Evolutionary conservation across 2,329 filamentous ascomycete species (phyloP), one percentile per base, ranked within the genome.

Genomic region (Aschersonia sp.): DNA sequence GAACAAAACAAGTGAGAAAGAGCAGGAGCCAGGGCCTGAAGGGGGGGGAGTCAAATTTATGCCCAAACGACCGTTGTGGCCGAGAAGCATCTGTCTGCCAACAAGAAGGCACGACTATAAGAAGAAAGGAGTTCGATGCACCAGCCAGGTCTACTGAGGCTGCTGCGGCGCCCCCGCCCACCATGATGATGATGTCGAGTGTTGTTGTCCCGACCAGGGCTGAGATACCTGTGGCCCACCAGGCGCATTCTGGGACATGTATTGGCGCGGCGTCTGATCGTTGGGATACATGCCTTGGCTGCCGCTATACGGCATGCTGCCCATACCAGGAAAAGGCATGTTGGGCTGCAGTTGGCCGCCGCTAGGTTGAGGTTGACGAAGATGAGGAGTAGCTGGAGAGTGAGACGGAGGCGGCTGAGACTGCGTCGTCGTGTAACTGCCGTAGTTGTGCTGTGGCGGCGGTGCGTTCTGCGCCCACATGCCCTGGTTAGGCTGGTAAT

Each of bases 391-490:
- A n/a, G n/a, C 71, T 7, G 77, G 70, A 9, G 78, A 74, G 51
- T 78, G 75, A 29, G 73, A 69, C 2, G 70, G 69, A 38, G 65
- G 56, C 35, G 74, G 71, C 52, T 77, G 74, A 2, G 69, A 68
- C 54, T 77, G 73, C 35, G 73, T 71, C 5, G 72, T 69, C 6
- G 6, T 6, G 54, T 74, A 77, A 51, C 68, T 67, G 46, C 72
- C 71, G 55, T 74, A 78, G 52, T 65, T 72, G 55, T 71, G 72
- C 53, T 79, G 75, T 54, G 79, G 77, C 12, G 75, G 71, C 40
- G 10, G 40, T 60, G 81, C 78, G 45, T 76, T 74, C 53, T 85
- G 82, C 32, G 75, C 73, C 80, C 80, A 84, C 71, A 84, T 80
- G 47, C 54, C 51, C 58, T 78, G 78, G 51, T 67, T 70, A 41